Evolutionary conservation across 1,284 basidiomycete species (phyloP).

Genomic region (Rhodotorula sp.): DNA sequence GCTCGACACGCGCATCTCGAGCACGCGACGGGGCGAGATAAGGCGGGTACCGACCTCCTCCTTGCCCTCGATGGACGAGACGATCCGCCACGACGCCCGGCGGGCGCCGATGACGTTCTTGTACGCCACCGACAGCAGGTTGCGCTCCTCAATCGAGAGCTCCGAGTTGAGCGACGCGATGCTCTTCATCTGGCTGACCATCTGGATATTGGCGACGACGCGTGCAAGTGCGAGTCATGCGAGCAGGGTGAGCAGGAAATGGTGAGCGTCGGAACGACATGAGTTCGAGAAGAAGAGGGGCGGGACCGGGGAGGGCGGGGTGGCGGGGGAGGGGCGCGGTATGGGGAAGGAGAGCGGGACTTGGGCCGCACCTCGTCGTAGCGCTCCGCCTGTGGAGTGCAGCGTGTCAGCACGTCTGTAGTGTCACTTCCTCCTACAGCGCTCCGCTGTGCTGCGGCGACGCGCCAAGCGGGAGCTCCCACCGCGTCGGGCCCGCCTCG

Average conservation of each 20-base stretch:
- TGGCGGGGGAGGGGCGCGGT: background rate
- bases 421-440: too few relatives aligned
- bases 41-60: conserved; percentile 49
- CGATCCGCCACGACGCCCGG: conserved; percentile 57
- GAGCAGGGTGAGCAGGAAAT: background rate
- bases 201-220: conserved; percentile 58
- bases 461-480: too few relatives aligned
- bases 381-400: conserved; percentile 68
- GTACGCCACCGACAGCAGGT: conserved; percentile 58
- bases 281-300: background rate
- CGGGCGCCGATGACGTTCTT: conserved; percentile 57
- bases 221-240: background rate
- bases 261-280: too few relatives aligned
- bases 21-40: background rate
- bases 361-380: conserved; percentile 79
- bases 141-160: conserved; percentile 57
- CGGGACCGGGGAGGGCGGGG: background rate
- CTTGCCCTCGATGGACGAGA: conserved; percentile 57
- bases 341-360: background rate
- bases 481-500: background rate
- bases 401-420: too few relatives aligned
- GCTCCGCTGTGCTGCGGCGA: too few relatives aligned
- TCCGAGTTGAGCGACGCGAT: conserved; percentile 69
- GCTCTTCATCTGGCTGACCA: conserved; percentile 99
- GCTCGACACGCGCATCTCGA: background rate